Evolutionary conservation across 805 yeast genomes (phyloP), one percentile per base, ranked within the genome.

Genomic region (Metschnikowia shivogae): DNA sequence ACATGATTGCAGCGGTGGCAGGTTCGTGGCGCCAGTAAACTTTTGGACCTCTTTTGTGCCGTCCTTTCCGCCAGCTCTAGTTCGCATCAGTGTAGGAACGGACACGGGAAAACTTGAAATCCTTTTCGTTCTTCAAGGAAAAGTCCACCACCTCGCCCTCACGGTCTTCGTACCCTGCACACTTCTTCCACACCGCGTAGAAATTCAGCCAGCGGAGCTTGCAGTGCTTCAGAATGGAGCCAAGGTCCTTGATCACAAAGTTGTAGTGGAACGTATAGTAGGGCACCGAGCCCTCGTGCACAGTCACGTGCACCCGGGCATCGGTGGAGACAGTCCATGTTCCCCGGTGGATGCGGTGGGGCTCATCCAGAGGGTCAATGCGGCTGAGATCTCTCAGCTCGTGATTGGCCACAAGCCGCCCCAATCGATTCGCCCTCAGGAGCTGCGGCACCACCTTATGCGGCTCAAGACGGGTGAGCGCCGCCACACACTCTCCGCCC

Each of bases 391-490:
- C 56, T 11, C 49, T 59, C 48, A 35, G 48, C 44, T 42, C 56
- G 30, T 44, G 45, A 42, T 46, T 48, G 5, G 47, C 45, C 33
- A 56, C 42, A 12, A 60, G 42, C 26, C 58, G 53, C 37, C 49
- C 48, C 24, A 52, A 52, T 12, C 47, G 38, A 49, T 58, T 61
- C 27, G 47, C 40, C 39, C 51, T 58, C 70, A 62, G 70, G 42
- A 86, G 72, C 42, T 67, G 67, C 3, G 84, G 84, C 2, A 90
- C 82, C 1, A 89, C 82, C 35, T 67, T 62, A 2, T 63, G 60
- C 0, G 98, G 98, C 55, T 86, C 92, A 44, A 80, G 72, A 3
- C 84, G 76, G 0, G 95, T 78, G 24, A 88, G 73, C 26, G 86
- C 73, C 58, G 85, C 79, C 35, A 86, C 65, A 48, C 88, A 84